Evolutionary conservation across 202 grass and related monocot species (phyloP).

Genomic region (Bolboschoenoplectus hybrid): DNA sequence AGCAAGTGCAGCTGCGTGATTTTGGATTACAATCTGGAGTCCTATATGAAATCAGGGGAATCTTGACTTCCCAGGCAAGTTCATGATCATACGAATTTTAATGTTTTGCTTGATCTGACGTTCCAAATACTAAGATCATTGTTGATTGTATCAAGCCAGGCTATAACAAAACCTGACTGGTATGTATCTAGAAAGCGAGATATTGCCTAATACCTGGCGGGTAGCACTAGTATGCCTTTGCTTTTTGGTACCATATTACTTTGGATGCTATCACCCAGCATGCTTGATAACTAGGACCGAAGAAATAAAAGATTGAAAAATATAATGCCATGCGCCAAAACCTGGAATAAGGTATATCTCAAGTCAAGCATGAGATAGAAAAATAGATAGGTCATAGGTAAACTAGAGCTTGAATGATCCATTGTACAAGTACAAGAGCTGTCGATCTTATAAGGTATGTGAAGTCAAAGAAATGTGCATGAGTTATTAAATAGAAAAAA

Average conservation of each 20-base stretch:
- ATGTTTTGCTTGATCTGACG: neutral
- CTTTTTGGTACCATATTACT: neutral
- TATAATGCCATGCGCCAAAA: neutral
- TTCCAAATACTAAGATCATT: neutral
- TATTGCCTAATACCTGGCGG: neutral
- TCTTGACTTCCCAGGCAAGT: slow-evolving; percentile 49
- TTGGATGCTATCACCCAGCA: neutral
- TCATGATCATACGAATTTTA: neutral
- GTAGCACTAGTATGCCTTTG: neutral
- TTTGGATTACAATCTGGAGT: slow-evolving; percentile 43
- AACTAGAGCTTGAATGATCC: neutral
- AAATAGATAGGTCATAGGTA: neutral
- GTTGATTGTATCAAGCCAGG: neutral
- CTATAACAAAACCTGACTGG: neutral
- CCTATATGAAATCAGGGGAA: slow-evolving; percentile 56
- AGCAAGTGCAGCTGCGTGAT: slow-evolving; percentile 36
- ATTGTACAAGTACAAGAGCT: no score
- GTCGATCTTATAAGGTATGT: neutral
- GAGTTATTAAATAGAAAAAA: neutral
- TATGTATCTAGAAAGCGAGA: neutral
- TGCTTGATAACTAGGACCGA: neutral
- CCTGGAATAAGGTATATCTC: neutral
- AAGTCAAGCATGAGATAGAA: neutral
- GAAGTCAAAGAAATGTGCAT: neutral
- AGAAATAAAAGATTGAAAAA: neutral